Conservation (phyloP, 2,329 filamentous ascomycete genomes). For the Cryphonectria parasitica region DNA sequence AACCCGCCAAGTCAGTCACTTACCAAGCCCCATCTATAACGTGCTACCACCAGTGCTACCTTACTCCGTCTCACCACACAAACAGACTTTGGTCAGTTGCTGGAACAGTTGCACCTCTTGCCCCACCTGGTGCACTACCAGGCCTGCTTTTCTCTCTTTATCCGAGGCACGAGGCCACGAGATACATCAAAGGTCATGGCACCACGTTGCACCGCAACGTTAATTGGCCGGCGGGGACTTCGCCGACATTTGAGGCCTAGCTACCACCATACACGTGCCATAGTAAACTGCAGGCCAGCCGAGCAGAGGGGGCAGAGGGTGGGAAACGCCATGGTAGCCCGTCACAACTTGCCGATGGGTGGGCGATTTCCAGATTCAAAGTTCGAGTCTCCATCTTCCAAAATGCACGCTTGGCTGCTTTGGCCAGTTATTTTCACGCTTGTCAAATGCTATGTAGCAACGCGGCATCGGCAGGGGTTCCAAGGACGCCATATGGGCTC, state of each 20-base stretch:
- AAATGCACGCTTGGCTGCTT: background rate
- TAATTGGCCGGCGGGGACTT: background rate
- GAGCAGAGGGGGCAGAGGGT: background rate
- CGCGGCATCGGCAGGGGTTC: background rate
- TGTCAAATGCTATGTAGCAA: background rate
- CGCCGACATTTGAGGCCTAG: background rate
- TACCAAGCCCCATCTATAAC: background rate
- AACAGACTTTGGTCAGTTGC: background rate
- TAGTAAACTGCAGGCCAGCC: background rate
- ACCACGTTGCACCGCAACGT: background rate
- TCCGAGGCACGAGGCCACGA: background rate
- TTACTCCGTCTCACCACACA: too few species aligned
- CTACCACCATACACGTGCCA: background rate
- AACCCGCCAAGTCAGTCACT: background rate
- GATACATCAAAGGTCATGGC: background rate
- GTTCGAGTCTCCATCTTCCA: background rate
- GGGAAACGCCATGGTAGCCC: background rate
- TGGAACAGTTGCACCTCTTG: background rate
- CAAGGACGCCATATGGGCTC: background rate
- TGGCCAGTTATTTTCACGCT: background rate
- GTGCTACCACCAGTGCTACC: too few species aligned
- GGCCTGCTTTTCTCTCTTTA: background rate
- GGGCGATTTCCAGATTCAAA: slow-evolving; percentile 1
- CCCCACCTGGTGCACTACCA: background rate
- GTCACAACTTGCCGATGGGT: background rate